Percentiles rank a stretch among this genome's conserved stretches.
Evolutionary conservation across 2,329 filamentous ascomycete genomes (phyloP).

Genomic region (Penicillium brasilianum): DNA sequence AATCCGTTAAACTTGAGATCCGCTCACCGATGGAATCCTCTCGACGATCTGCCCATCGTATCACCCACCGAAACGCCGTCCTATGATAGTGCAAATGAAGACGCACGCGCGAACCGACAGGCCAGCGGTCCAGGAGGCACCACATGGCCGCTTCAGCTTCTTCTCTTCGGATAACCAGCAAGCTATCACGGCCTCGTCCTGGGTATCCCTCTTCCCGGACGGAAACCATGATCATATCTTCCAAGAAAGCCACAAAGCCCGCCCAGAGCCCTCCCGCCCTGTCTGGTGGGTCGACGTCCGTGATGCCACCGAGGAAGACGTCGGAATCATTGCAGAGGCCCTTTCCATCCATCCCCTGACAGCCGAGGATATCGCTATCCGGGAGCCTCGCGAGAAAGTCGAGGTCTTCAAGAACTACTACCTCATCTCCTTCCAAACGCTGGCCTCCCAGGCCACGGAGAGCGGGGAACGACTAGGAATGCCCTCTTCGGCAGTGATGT

Average conservation of each 20-base stretch:
- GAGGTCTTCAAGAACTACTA: conserved; percentile 97
- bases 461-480: conserved; percentile 71
- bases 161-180: conserved; percentile 86
- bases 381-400: conserved; percentile 95
- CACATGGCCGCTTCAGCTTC: conserved; percentile 86
- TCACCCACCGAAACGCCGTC: not conserved
- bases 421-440: conserved; percentile 89
- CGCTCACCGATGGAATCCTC: not conserved
- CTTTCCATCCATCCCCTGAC: conserved; percentile 94
- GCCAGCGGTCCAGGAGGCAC: not conserved
- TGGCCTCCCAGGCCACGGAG: conserved; percentile 77
- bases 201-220: conserved; percentile 27
- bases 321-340: conserved; percentile 82
- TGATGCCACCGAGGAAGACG: conserved; percentile 83
- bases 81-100: not conserved
- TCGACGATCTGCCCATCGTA: not conserved
- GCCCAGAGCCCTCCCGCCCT: conserved; percentile 22
- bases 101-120: not conserved
- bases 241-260: conserved; percentile 19
- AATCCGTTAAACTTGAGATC: not conserved
- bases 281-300: conserved; percentile 97
- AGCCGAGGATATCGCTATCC: conserved; percentile 90
- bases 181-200: conserved; percentile 21
- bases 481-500: conserved; percentile 89
- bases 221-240: conserved; percentile 21